Conservation (phyloP, 768 basidiomycete genomes). For the Suillus brevipes region DNA sequence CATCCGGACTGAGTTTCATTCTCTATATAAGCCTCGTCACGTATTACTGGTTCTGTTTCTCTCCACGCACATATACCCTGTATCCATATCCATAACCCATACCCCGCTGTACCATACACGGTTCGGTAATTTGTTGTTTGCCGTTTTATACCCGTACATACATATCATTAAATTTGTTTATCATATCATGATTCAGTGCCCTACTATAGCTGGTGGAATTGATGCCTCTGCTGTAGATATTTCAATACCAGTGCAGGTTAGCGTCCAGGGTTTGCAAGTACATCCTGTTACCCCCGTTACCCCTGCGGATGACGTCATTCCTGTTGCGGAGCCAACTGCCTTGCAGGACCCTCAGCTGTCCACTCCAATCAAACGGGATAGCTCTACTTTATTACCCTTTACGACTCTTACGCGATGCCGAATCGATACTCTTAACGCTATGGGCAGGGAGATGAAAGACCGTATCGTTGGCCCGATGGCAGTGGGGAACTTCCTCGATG, state of each 20-base stretch:
- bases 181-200: not conserved
- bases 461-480: slow-evolving; percentile 9
- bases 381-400: not conserved
- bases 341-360: no score
- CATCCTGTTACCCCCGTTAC: not conserved
- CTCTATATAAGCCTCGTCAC: not conserved
- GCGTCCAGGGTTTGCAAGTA: not conserved
- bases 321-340: not conserved
- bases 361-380: not conserved
- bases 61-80: not conserved
- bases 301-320: not conserved
- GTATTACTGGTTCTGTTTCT: not conserved
- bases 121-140: not conserved
- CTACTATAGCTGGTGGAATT: not conserved
- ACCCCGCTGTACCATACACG: not conserved
- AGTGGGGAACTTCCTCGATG: slow-evolving; percentile 5
- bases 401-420: not conserved
- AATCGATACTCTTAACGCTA: not conserved
- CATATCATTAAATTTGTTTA: not conserved
- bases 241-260: not conserved
- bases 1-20: not conserved
- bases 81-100: no score
- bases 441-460: slow-evolving; percentile 6
- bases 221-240: not conserved
- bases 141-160: not conserved